Percentiles rank a stretch among this genome's conserved stretches.
These are phyloP conservation scores for Penicillium samsonianum DNA, from an alignment of 495 filamentous ascomycete species.

Conservation along the genomic window DNA sequence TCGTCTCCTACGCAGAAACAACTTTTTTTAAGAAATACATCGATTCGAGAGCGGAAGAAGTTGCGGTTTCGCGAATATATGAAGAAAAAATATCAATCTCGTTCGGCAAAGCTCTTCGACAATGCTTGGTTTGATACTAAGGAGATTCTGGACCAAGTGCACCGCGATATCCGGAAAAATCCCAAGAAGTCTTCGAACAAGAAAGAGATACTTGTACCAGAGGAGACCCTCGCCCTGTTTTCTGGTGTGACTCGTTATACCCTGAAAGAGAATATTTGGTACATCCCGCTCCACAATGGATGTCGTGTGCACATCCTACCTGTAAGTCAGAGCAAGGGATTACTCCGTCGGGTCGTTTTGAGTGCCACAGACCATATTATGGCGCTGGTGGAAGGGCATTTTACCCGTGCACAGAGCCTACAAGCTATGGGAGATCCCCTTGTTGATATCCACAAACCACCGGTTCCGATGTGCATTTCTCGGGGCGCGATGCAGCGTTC, in stretches of 20 bases:
- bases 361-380: conserved; percentile 36
- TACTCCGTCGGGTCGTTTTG: conserved; percentile 38
- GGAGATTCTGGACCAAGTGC: conserved; percentile 26
- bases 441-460: conserved; percentile 33
- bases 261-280: conserved; percentile 44
- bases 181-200: conserved; percentile 19
- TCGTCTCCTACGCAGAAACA: neutral
- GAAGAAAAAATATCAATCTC: conserved; percentile 8
- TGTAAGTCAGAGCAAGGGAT: conserved; percentile 34
- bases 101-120: neutral
- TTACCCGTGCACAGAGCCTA: conserved; percentile 24
- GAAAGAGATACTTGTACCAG: conserved; percentile 39
- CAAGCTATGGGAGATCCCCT: conserved; percentile 36
- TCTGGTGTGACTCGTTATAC: conserved; percentile 30
- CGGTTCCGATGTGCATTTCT: conserved; percentile 35
- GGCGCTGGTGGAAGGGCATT: conserved; percentile 32
- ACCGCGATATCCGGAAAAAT: conserved; percentile 17
- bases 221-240: conserved; percentile 42
- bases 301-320: conserved; percentile 42
- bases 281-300: conserved; percentile 37
- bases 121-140: conserved; percentile 31
- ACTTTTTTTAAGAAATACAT: conserved; percentile 11
- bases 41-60: conserved; percentile 31
- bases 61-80: conserved; percentile 31
- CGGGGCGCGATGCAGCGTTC: conserved; percentile 20